These are phyloP conservation scores for Citrus medica DNA, from an alignment of 345 rosid genomes.

Conservation along the genomic window DNA sequence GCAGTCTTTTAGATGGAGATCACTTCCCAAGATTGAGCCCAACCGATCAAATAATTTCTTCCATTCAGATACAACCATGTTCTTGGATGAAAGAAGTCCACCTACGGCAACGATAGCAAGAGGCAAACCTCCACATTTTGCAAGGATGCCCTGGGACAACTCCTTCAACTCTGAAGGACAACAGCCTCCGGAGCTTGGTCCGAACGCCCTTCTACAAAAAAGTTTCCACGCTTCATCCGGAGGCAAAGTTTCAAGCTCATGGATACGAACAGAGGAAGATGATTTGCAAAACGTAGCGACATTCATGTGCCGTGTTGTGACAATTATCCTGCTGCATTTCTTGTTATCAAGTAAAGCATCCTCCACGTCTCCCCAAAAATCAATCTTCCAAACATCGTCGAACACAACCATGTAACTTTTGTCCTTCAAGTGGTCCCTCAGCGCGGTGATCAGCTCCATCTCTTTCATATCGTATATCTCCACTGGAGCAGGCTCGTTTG, in stretches of 20 bases:
- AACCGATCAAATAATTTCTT: background rate
- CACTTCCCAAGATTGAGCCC: constrained; percentile 1
- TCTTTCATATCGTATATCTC: constrained; percentile 1
- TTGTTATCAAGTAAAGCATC: constrained; percentile 13
- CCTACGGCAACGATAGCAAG: background rate
- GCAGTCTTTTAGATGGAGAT: background rate
- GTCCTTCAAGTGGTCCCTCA: constrained; percentile 5
- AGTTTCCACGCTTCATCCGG: no score
- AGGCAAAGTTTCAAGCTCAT: constrained; percentile 5
- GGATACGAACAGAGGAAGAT: no score
- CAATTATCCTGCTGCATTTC: constrained; percentile 7
- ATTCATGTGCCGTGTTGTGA: constrained; percentile 11
- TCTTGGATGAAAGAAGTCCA: constrained; percentile 8
- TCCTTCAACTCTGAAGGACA: no score
- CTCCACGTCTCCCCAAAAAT: constrained; percentile 18
- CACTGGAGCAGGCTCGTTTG: background rate
- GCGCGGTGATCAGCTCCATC: background rate
- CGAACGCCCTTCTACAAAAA: background rate
- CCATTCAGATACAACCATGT: constrained; percentile 9
- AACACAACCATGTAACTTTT: constrained; percentile 20
- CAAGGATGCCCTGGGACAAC: no score
- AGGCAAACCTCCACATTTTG: no score
- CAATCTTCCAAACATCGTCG: constrained; percentile 16
- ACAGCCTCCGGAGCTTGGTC: no score
- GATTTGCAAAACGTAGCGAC: background rate